phyloP scores from a whole-genome alignment of 495 filamentous ascomycete genomes.

The Aspergillus bertholletiae region DNA sequence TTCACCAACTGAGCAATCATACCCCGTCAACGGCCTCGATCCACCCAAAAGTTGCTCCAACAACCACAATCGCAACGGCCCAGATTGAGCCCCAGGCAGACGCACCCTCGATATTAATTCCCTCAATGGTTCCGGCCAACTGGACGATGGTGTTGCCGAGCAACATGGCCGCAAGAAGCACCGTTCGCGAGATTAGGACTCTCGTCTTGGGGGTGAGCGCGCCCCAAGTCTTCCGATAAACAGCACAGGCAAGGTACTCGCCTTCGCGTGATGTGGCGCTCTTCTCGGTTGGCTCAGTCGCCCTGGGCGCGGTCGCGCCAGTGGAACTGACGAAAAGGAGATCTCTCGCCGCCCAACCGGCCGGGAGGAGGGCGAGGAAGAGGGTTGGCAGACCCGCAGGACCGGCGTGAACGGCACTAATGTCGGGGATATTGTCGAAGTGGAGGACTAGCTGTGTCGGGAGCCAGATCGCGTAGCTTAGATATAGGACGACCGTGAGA shows the following conservation, averaged over 20 bases:
- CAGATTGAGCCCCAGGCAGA: slow-evolving; percentile 67
- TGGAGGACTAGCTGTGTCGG: slow-evolving; percentile 63
- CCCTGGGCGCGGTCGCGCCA: slow-evolving; percentile 37
- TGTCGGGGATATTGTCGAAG: slow-evolving; percentile 63
- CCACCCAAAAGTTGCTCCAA: slow-evolving; percentile 59
- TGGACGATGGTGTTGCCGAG: slow-evolving; percentile 63
- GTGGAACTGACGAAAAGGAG: slow-evolving; percentile 75
- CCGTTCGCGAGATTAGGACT: slow-evolving; percentile 61
- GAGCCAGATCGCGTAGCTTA: slow-evolving; percentile 61
- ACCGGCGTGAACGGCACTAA: slow-evolving; percentile 59
- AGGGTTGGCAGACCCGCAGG: slow-evolving; percentile 43
- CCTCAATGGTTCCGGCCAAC: slow-evolving; percentile 57
- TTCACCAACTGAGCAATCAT: slow-evolving; percentile 11
- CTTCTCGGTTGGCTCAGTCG: slow-evolving; percentile 48
- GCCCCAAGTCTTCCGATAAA: slow-evolving; percentile 46
- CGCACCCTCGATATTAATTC: slow-evolving; percentile 64
- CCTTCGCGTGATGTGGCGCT: slow-evolving; percentile 41
- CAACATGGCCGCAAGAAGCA: slow-evolving; percentile 52
- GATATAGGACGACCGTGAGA: slow-evolving; percentile 62
- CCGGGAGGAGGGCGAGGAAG: slow-evolving; percentile 53
- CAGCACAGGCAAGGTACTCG: slow-evolving; percentile 59
- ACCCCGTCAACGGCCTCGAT: slow-evolving; percentile 50
- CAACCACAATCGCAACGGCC: slow-evolving; percentile 56
- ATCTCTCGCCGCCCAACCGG: slow-evolving; percentile 62
- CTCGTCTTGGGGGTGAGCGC: slow-evolving; percentile 60